A percentile compares a stretch with the other conserved stretches of the same genome.
These are phyloP conservation scores for Solanum phureja DNA, from an alignment of 257 asterid species.

Conservation along the genomic window DNA sequence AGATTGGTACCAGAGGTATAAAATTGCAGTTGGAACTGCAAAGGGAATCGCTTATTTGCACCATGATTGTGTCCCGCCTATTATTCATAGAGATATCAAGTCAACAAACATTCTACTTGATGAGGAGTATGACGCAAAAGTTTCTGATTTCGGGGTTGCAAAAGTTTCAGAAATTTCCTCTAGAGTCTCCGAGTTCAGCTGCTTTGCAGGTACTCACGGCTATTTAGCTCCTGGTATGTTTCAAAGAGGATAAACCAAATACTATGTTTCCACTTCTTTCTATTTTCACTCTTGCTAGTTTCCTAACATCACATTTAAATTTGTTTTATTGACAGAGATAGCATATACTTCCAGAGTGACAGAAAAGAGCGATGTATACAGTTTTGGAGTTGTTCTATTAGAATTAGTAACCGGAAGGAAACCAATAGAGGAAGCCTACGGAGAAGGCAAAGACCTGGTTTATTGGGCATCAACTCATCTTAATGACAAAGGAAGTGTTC, in stretches of 20 bases:
- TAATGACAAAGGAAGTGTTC: not conserved
- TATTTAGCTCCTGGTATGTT: slow-evolving; percentile 2
- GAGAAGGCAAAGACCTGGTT: slow-evolving; percentile 4
- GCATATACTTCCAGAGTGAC: slow-evolving; percentile 7
- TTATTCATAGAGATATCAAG: slow-evolving; percentile 3
- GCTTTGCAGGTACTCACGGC: not conserved
- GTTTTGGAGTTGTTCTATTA: slow-evolving; percentile 8
- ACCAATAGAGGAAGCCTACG: slow-evolving; percentile 1
- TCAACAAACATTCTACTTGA: slow-evolving; percentile 7
- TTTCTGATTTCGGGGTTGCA: slow-evolving; percentile 6
- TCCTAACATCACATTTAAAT: not conserved
- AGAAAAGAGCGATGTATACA: slow-evolving; percentile 10
- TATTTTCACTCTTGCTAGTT: not conserved
- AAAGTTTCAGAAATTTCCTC: not conserved
- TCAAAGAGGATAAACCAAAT: not conserved
- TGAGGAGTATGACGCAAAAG: not conserved
- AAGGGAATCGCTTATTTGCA: slow-evolving; percentile 3
- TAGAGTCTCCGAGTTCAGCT: not conserved
- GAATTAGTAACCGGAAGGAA: slow-evolving; percentile 8
- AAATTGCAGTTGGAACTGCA: slow-evolving; percentile 1
- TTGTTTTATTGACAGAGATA: not conserved
- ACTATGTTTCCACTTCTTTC: not conserved
- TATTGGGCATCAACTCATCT: slow-evolving; percentile 2
- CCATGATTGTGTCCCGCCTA: not conserved
- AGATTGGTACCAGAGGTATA: not conserved